Evolutionary conservation across 768 basidiomycete genomes (phyloP), one percentile per base, ranked within the genome.

Genomic region (Suillus fuscotomentosus): DNA sequence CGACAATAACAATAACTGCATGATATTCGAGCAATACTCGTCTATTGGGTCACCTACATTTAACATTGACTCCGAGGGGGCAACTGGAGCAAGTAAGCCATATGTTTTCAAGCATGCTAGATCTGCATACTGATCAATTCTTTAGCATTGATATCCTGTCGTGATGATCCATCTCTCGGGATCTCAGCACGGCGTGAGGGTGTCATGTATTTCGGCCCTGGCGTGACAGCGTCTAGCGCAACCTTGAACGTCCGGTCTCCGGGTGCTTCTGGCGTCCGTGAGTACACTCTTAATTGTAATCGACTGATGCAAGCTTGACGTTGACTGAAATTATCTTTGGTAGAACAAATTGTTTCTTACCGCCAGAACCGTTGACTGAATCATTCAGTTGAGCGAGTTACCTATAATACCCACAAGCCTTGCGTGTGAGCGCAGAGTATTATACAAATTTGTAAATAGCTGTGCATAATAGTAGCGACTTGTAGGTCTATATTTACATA

Each of bases 321-420:
- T 39, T 57, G 38, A 57, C 56, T 13, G 22, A 5, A 57, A 17
- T 50, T 39, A 41, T 39, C 39, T 39, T 17, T 15, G 24, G 56
- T 57, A 0, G 56, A 57, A 24, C 56, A 57, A 24, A 11, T 22
- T 7, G 1, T 15, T 38, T 6, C 56, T 88, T 63, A 87, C 87
- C 0, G 83, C 43, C 87, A 82, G 70, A 89, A 74, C 5, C 67
- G 72, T 5, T 65, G 69, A 3, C 51, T 5, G 17, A 17, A 31
- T 10, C 9, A 17, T 53, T 53, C 51, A 2, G 51, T 10, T 31
- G 27, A 53, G 17, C 9, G 10, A 31, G 24, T 9, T 4, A 24
- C 3, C 9, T 27, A 7, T 51, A 50, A 50, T 50, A 3, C 50
- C 9, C 48, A 50, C 48, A 24, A 27, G 50, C 24, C 7, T 27